Evolutionary conservation across 2,329 filamentous ascomycete species (phyloP), one percentile per base, ranked within the genome.

Genomic region (Exophiala xenobiotica): DNA sequence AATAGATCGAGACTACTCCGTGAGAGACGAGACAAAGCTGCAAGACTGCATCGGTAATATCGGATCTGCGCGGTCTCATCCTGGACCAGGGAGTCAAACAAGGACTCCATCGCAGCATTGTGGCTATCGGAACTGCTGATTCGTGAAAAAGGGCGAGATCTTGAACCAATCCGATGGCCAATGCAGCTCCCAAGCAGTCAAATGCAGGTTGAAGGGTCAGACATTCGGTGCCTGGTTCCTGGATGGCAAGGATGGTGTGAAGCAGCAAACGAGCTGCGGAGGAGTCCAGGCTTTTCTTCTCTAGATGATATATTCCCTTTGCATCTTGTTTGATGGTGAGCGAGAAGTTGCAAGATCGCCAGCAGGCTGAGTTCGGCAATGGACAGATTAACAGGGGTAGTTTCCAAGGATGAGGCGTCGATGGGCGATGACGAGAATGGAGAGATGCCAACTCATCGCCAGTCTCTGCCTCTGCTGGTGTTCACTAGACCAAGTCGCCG

Each of bases 361-460:
- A 24, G 19, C 20, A 22, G 6, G 6, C n/a, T 16, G 31, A 35
- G 18, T 4, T 35, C 31, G 31, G 31, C 18, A 35, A 24, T 6
- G 19, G 20, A 12, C 14, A 16, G 16, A 44, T 27, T 19, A 44
- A 23, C 41, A 44, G 41, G 41, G 41, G 22, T 44, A 5, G 9
- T 14, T 18, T 31, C 41, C 41, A 43, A 31, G 47, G 38, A 39
- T 48, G 16, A 26, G 38, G 44, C 24, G 49, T 14, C 40, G 38
- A 27, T 40, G 20, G 38, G 18, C 20, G 29, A 52, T 51, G 48
- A 51, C 48, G 48, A 46, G 39, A 41, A 18, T 31, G 29, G n/a
- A 16, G n/a, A 16, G 16, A 16, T 52, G 49, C 49, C 49, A 52
- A 39, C 49, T 52, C 49, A 52, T 52, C 49, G 49, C 38, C 27